Base-by-base conservation (phyloP, 352 stramenopile genomes). In the Phytophthora foliorum region DNA sequence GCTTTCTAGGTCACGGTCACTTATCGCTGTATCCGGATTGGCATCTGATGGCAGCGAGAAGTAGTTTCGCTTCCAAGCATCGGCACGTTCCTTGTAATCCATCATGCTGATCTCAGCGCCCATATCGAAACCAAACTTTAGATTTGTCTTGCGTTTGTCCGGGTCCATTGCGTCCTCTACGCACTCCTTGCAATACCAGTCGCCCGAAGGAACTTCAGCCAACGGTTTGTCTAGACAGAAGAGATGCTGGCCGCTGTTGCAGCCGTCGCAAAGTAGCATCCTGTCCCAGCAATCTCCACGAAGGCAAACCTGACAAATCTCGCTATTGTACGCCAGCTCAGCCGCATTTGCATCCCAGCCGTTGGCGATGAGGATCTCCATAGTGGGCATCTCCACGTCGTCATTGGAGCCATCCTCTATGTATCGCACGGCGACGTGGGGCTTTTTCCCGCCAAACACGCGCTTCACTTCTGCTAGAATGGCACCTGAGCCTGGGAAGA, bases 111-210 rank as follows among this genome's bases (percentile, higher is more conserved):
- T 90, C 62, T 95, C 88, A 31, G 78, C 84, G 2, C 87, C 85
- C 76, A 92, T 92, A 62, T 96, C 87, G 51, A 95, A 96, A 4
- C 86, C 87, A 61, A 94, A 95, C 53, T 89, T 92, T 3, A 75
- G 76, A n/a, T 84, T 89, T 1, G 67, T 45, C 24, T 88, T 78
- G 22, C 62, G 51, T 41, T 79, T 77, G 21, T 68, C 57, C 10
- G 76, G 69, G 17, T 83, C 68, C 22, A 69, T 79, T 6, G 74
- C 74, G n/a, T 93, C 85, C 6, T 79, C 58, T 11, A 96, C 86
- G 44, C 89, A 96, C 13, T 74, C 52, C 11, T 82, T 69, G 41
- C 89, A 96, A 52, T 94, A 96, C 89, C 89, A 96, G 50, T 96
- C 88, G 6, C 89, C 89, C 5, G 65, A 56, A 0, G 89, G 89